These are phyloP conservation scores for Zychaea mexicana DNA, from an alignment of 371 early-diverging fungal species.

Conservation along the genomic window DNA sequence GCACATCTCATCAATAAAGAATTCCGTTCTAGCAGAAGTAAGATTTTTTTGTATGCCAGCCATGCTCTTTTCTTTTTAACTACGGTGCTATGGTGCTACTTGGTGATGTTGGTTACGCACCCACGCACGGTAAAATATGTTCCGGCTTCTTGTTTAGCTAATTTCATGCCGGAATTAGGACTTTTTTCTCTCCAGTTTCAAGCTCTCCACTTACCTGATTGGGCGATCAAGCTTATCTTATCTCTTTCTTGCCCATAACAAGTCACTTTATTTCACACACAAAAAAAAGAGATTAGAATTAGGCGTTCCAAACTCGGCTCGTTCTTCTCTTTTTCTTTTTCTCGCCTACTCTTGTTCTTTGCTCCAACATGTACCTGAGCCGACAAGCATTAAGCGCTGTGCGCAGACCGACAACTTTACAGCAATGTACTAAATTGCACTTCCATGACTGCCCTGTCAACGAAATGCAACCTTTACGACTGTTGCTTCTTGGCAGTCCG, in stretches of 20 bases:
- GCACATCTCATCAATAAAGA: too few relatives aligned
- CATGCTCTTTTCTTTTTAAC: too few relatives aligned
- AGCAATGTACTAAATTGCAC: not conserved
- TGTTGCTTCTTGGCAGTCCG: constrained; percentile 64
- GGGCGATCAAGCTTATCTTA: not conserved
- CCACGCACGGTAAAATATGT: too few relatives aligned
- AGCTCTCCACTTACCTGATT: not conserved
- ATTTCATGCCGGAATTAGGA: not conserved
- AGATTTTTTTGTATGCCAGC: too few relatives aligned
- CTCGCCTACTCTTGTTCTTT: too few relatives aligned
- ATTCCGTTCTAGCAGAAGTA: too few relatives aligned
- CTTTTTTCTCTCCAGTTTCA: not conserved
- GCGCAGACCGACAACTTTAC: not conserved
- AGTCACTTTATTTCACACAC: too few relatives aligned
- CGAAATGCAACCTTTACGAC: constrained; percentile 51
- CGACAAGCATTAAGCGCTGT: not conserved
- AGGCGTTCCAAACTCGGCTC: not conserved
- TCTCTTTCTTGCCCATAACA: not conserved
- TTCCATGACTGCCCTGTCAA: constrained; percentile 47
- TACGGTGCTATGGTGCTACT: too few relatives aligned
- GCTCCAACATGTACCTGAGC: not conserved
- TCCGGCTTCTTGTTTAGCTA: too few relatives aligned
- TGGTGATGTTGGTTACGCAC: too few relatives aligned
- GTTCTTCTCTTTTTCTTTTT: not conserved
- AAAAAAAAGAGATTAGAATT: too few relatives aligned